A percentile compares a stretch with the other conserved stretches of the same genome.
These are phyloP conservation scores for Chiua sp. DNA, from an alignment of 1,284 basidiomycete species.

Conservation along the genomic window DNA sequence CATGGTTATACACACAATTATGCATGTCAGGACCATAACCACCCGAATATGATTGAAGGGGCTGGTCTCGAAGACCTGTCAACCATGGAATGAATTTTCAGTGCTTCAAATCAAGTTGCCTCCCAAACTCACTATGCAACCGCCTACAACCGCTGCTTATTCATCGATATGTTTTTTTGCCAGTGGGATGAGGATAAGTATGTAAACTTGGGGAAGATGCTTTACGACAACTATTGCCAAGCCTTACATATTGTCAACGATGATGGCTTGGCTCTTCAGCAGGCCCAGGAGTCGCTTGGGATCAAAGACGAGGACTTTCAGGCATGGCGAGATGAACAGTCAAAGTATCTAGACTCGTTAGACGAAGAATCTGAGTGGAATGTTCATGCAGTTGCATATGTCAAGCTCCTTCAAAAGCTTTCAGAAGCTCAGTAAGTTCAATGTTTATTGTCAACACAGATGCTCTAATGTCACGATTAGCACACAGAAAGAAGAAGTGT, in stretches of 20 bases:
- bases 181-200: slow-evolving; percentile 14
- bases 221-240: slow-evolving; percentile 34
- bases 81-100: background rate
- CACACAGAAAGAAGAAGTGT: background rate
- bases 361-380: background rate
- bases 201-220: slow-evolving; percentile 22
- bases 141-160: background rate
- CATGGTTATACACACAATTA: background rate
- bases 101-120: background rate
- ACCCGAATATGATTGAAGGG: background rate
- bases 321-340: background rate
- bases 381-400: background rate
- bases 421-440: background rate
- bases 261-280: background rate
- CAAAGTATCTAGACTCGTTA: background rate
- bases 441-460: background rate
- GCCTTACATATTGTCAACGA: slow-evolving; percentile 9
- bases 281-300: background rate
- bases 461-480: background rate
- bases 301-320: background rate
- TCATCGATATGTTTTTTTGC: slow-evolving; percentile 6
- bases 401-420: background rate
- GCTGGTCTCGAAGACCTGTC: background rate
- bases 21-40: background rate
- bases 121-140: background rate